These are phyloP conservation scores for Macrophomina phaseolina DNA, from an alignment of 2,329 filamentous ascomycete species.

Conservation along the genomic window DNA sequence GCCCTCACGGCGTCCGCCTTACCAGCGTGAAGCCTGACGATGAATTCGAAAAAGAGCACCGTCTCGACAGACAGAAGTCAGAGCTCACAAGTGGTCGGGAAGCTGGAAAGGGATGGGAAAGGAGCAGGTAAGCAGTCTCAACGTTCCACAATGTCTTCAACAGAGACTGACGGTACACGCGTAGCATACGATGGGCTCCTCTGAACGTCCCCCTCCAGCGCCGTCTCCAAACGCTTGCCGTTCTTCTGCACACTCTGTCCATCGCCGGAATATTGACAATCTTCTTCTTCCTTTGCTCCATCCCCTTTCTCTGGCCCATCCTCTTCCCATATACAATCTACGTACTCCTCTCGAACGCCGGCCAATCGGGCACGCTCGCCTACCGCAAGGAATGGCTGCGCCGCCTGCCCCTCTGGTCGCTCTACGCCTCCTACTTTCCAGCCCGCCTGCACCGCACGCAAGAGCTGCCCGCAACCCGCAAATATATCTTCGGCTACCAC, in stretches of 20 bases:
- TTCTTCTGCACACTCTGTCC: conserved; percentile 57
- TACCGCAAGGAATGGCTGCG: conserved; percentile 78
- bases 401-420: conserved; percentile 76
- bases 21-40: conserved; percentile 51
- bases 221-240: conserved; percentile 56
- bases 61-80: conserved; percentile 40
- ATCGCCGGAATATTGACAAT: conserved; percentile 64
- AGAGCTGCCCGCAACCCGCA: conserved; percentile 77
- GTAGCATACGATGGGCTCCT: conserved; percentile 82
- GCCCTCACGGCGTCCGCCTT: conserved; percentile 53
- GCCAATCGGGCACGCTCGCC: conserved; percentile 74
- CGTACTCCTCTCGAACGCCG: conserved; percentile 78
- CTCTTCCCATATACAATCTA: conserved; percentile 80
- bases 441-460: conserved; percentile 85
- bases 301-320: conserved; percentile 88
- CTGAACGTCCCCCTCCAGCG: conserved; percentile 68
- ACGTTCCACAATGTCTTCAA: too few species aligned
- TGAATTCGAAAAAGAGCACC: conserved; percentile 44
- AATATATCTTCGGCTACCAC: conserved; percentile 97
- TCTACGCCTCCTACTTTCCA: conserved; percentile 93
- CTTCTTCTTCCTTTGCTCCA: conserved; percentile 91
- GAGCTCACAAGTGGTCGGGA: conserved; percentile 58
- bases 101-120: conserved; percentile 61
- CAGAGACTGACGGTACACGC: neutral
- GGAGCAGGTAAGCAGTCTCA: conserved; percentile 47